Percentiles rank a stretch among this genome's conserved stretches.
These are phyloP conservation scores for Tulasnella sp. DNA, from an alignment of 768 basidiomycete genomes.

Conservation along the genomic window DNA sequence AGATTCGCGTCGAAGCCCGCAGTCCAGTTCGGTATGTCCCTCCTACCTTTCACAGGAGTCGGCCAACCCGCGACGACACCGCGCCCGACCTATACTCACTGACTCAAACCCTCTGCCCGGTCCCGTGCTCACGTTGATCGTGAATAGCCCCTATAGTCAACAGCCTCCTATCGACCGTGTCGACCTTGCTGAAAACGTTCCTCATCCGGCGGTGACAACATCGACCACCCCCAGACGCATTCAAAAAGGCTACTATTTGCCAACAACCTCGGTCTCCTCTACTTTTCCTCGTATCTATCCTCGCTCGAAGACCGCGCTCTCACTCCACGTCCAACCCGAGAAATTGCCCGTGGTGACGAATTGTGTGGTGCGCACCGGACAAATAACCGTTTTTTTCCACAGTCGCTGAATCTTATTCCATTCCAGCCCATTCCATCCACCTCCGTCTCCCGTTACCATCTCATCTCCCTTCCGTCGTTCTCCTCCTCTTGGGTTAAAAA, in stretches of 20 bases:
- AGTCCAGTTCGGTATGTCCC: neutral
- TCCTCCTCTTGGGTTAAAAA: neutral
- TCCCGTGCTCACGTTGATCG: neutral
- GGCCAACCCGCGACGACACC: neutral
- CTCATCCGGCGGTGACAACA: neutral
- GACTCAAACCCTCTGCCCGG: slow-evolving; percentile 1
- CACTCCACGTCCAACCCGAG: slow-evolving; percentile 1
- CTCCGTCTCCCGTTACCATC: neutral
- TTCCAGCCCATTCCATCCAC: neutral
- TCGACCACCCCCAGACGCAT: neutral
- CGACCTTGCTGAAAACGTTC: neutral
- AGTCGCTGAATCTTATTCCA: neutral
- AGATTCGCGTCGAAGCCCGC: neutral
- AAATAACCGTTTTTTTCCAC: neutral
- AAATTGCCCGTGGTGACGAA: neutral
- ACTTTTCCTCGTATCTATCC: neutral
- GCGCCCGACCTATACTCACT: neutral
- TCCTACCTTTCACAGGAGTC: neutral
- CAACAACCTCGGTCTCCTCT: slow-evolving; percentile 1
- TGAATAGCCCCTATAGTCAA: slow-evolving; percentile 4
- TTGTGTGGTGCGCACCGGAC: neutral
- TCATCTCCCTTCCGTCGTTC: neutral
- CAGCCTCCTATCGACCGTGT: neutral
- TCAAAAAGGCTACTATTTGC: neutral
- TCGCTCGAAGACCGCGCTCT: neutral